These are phyloP conservation scores for Funneliformis geosporum DNA, from an alignment of 192 early-diverging fungal species.

Conservation along the genomic window DNA sequence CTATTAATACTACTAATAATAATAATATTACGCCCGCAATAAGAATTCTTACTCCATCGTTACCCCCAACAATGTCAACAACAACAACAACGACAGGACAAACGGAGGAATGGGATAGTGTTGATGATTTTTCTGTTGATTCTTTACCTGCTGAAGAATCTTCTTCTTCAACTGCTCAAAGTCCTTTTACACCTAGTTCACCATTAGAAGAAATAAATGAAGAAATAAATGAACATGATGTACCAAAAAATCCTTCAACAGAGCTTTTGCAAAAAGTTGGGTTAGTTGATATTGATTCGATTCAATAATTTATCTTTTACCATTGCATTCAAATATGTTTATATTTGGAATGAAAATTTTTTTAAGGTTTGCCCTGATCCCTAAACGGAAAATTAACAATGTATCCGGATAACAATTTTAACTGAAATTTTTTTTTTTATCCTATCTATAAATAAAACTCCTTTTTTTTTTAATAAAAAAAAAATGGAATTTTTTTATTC, in stretches of 20 bases:
- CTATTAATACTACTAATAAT: constrained; percentile 1
- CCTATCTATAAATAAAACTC: neutral
- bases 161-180: constrained; percentile 21
- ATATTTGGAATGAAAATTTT: neutral
- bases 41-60: constrained; percentile 26
- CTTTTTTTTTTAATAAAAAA: neutral
- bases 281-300: constrained; percentile 18
- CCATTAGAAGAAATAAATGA: constrained; percentile 28
- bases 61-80: constrained; percentile 5
- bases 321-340: too few species aligned
- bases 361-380: neutral
- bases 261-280: constrained; percentile 32
- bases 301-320: too few species aligned
- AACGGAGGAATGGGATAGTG: constrained; percentile 28
- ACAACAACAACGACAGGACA: neutral
- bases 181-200: constrained; percentile 23
- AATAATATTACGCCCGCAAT: constrained; percentile 6
- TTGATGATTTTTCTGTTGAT: constrained; percentile 30
- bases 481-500: neutral
- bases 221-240: constrained; percentile 18
- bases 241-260: constrained; percentile 4
- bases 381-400: constrained; percentile 12
- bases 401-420: neutral
- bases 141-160: constrained; percentile 24
- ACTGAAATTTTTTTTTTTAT: neutral